Conservation (phyloP, 306 rosid species). For the Castanea mollissima region DNA sequence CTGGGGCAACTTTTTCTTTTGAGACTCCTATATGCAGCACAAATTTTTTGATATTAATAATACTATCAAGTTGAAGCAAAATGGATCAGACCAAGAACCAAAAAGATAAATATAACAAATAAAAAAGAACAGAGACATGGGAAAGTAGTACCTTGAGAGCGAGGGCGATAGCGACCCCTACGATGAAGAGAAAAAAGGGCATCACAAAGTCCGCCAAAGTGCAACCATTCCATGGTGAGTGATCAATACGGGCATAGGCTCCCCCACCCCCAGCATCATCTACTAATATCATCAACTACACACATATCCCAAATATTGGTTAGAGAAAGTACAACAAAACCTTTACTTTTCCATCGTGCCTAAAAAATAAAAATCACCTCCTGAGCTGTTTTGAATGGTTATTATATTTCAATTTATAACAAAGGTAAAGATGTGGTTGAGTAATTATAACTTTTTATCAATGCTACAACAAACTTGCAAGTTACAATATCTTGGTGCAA, state of each 20-base stretch:
- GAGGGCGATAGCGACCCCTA: slow-evolving; percentile 87
- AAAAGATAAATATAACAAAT: not conserved
- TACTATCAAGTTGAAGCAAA: not conserved
- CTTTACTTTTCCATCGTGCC: not conserved
- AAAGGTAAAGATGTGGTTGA: too few relatives aligned
- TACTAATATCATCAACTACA: slow-evolving; percentile 76
- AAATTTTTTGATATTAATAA: not conserved
- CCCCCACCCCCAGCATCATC: slow-evolving; percentile 69
- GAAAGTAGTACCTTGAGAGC: slow-evolving; percentile 60
- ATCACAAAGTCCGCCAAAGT: slow-evolving; percentile 86
- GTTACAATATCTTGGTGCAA: too few relatives aligned
- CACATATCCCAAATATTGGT: not conserved
- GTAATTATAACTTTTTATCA: too few relatives aligned
- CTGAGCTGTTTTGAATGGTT: too few relatives aligned
- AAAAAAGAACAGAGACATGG: not conserved
- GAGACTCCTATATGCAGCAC: too few relatives aligned
- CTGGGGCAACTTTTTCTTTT: too few relatives aligned
- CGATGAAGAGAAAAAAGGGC: slow-evolving; percentile 96
- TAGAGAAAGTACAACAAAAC: not conserved
- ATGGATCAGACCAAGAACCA: not conserved
- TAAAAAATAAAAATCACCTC: too few relatives aligned
- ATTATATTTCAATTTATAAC: too few relatives aligned
- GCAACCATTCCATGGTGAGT: slow-evolving; percentile 96
- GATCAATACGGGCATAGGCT: slow-evolving; percentile 74
- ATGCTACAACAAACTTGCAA: too few relatives aligned